Conservation (phyloP, 306 rosid genomes). For the Glycine latifolia region DNA sequence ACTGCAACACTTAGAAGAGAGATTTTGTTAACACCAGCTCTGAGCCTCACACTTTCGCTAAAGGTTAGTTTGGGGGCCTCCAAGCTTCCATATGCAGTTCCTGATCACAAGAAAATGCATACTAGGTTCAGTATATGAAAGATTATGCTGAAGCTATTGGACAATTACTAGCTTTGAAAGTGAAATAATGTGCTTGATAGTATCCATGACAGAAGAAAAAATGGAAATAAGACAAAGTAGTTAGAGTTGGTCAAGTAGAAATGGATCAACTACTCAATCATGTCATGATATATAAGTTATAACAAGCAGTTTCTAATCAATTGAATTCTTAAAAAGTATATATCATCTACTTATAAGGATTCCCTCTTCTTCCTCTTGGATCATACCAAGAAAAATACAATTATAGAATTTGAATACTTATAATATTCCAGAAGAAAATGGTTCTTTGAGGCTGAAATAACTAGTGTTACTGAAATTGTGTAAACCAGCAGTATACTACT, state of each 20-base stretch:
- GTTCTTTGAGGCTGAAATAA: background rate
- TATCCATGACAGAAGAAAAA: background rate
- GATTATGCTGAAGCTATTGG: slow-evolving; percentile 38
- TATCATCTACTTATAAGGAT: background rate
- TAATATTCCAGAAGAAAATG: slow-evolving; percentile 9
- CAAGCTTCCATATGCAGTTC: slow-evolving; percentile 88
- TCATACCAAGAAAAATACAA: background rate
- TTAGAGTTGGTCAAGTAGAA: background rate
- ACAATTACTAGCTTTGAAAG: slow-evolving; percentile 33
- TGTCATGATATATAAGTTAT: background rate
- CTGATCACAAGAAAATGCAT: slow-evolving; percentile 54
- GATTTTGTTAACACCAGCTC: slow-evolving; percentile 86
- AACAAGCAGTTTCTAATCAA: background rate
- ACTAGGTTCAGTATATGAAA: slow-evolving; percentile 35
- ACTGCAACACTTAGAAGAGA: slow-evolving; percentile 92
- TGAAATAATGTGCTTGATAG: background rate
- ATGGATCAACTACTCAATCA: slow-evolving; percentile 10
- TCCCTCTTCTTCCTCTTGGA: background rate
- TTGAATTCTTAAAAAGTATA: slow-evolving; percentile 5
- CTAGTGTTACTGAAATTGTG: background rate
- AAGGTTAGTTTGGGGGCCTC: slow-evolving; percentile 85
- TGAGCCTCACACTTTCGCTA: slow-evolving; percentile 72
- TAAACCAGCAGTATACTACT: slow-evolving; percentile 34
- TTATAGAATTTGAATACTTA: background rate
- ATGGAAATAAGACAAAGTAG: background rate